A percentile compares a stretch with the other conserved stretches of the same genome.
Evolutionary conservation across 2,329 filamentous ascomycete genomes (phyloP).

Genomic region (Pseudocercospora pini-densiflorae): DNA sequence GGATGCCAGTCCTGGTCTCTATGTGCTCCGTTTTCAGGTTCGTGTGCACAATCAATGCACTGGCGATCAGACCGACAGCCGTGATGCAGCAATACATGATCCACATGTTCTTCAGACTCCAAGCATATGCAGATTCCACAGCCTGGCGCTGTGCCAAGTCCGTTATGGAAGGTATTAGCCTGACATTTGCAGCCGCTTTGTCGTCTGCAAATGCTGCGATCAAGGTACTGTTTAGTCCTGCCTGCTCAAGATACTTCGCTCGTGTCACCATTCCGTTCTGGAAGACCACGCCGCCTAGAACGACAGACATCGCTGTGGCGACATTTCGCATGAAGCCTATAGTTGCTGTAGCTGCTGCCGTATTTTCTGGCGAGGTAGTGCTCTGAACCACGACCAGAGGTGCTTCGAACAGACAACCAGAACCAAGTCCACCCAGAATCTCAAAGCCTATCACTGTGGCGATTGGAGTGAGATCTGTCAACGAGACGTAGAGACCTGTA

Average conservation of each 20-base stretch:
- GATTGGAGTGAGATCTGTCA: conserved; percentile 38
- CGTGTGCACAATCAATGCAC: conserved; percentile 50
- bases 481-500: conserved; percentile 43
- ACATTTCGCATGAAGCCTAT: conserved; percentile 54
- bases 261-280: conserved; percentile 47
- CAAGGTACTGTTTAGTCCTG: conserved; percentile 34
- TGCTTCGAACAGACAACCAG: conserved; percentile 58
- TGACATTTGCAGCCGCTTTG: conserved; percentile 54
- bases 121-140: conserved; percentile 53
- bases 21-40: conserved; percentile 55
- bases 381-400: conserved; percentile 62
- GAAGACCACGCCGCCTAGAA: conserved; percentile 57
- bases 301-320: conserved; percentile 53
- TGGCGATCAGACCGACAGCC: conserved; percentile 47
- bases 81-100: conserved; percentile 53
- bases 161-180: conserved; percentile 46
- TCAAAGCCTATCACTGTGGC: conserved; percentile 54
- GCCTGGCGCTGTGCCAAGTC: conserved; percentile 45
- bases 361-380: conserved; percentile 51
- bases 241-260: conserved; percentile 13
- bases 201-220: conserved; percentile 46
- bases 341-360: conserved; percentile 58
- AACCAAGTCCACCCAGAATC: conserved; percentile 56
- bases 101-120: conserved; percentile 56
- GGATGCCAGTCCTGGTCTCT: conserved; percentile 55